Evolutionary conservation across 1,284 basidiomycete species (phyloP), one percentile per base, ranked within the genome.

Genomic region (Grifola frondosa): DNA sequence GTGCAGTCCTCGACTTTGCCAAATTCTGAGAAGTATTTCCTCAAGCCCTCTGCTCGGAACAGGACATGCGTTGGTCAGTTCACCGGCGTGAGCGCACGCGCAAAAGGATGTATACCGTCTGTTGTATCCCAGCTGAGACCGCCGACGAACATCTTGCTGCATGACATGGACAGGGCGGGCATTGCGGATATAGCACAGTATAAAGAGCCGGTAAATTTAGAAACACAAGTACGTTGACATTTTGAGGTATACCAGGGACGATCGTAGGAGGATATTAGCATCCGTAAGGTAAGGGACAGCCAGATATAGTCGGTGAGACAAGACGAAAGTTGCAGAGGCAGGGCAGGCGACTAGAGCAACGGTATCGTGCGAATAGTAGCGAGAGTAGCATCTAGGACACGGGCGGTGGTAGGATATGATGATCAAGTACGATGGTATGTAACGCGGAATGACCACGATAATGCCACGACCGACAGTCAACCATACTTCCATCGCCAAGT

Each of bases 111-210:
- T 69, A 60, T 80, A 82, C 92, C 92, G 76, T 97, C 94, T 70
- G 88, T 91, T 57, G 93, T 97, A 68, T 96, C 92, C 93, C 93
- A 97, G 74, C 91, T 95, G 56, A 97, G 78, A 61, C 93, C 93
- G 57, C 93, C 93, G 65, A 97, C 87, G 74, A 97, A 97, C 83
- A 97, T 91, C 79, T 97, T 97, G 71, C 94, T 96, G 81, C 69
- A 56, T 46, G 34, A 38, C 41, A 39, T 41, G 41, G 36, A 42
- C 41, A 37, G 42, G 38, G 44, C 32, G 40, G 33, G 38, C 35
- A 40, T 50, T 39, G 40, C 46, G 52, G 38, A 40, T 48, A 52
- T 50, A 34, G 46, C 54, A 41, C 31, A 26, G 45, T 47, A 54
- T 48, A 37, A 33, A 35, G 40, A 30, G 45, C 34, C 38, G 40